Base-by-base conservation (phyloP, 106 monocot species). In the Agapanthus africanus region DNA sequence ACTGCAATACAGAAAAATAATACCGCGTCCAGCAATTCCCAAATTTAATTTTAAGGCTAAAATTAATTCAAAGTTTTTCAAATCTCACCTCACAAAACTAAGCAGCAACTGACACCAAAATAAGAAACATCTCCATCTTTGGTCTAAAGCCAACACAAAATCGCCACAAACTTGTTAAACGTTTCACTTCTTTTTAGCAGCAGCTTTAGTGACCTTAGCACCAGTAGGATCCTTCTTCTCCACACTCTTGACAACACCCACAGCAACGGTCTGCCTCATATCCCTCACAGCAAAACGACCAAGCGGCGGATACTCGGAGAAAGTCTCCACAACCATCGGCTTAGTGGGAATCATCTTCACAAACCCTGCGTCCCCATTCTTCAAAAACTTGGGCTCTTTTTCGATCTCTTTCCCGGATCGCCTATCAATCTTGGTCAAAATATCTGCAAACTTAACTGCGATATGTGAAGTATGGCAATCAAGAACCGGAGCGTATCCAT, bases 321-420 rank as follows among this genome's bases (percentile, higher is more conserved):
- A 67, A 15, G 67, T 67, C 39, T 67, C 67, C 1, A 67, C 67
- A 36, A 67, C 67, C 67, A 67, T 67, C 2, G 67, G 67, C 39
- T 67, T 67, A 42, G 67, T 67, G 6, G 67, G 67, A 30, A 67
- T 47, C 67, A 67, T 67, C 67, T 67, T 67, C n/a, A 67, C 67
- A 27, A 67, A 46, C 5, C 41, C 67, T 13, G 67, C 67, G 28
- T 67, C 67, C 4, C 71, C 71, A 23, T 71, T 71, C 57, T 71
- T 71, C 59, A 71, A 19, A 22, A 71, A 71, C 38, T 70, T 70
- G 19, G 70, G 70, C 56, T 70, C 70, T 19, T 70, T 70, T 35
- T 70, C 70, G 13, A 71, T 15, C 28, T 71, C 71, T 28, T 67
- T 67, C 2, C 67, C 67, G 1, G 67, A 67, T 11, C 67, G 67